Conservation (phyloP, 495 filamentous ascomycete genomes). For the Podospora pseudocomata region DNA sequence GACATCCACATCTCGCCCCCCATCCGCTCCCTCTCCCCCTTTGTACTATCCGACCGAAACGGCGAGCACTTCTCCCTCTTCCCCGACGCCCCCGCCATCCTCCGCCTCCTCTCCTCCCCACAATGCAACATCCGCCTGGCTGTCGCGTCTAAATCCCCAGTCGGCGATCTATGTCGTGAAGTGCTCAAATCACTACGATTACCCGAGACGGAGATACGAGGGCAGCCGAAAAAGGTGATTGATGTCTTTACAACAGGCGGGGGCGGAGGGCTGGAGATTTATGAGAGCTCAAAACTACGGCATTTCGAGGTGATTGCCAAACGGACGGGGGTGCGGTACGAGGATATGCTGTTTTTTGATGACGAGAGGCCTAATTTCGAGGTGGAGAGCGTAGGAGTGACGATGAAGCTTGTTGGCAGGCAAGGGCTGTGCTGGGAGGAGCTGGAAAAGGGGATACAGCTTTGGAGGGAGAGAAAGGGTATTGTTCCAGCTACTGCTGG, state of each 20-base stretch:
- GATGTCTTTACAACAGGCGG: constrained; percentile 57
- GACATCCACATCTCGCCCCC: constrained; percentile 88
- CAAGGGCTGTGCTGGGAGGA: constrained; percentile 71
- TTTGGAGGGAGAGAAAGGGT: constrained; percentile 70
- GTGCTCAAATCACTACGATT: constrained; percentile 72
- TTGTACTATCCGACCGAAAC: constrained; percentile 51
- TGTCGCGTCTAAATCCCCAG: constrained; percentile 76
- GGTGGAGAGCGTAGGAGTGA: constrained; percentile 79
- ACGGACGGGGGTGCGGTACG: constrained; percentile 61
- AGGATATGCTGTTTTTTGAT: constrained; percentile 95
- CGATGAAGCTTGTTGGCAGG: constrained; percentile 73
- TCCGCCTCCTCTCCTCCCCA: constrained; percentile 54
- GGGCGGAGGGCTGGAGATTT: constrained; percentile 79
- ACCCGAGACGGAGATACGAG: constrained; percentile 28
- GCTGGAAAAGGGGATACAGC: constrained; percentile 72
- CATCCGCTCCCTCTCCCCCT: constrained; percentile 60
- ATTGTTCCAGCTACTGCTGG: constrained; percentile 9
- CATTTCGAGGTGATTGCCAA: constrained; percentile 74
- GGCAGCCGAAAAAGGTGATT: constrained; percentile 51
- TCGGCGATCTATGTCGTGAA: constrained; percentile 75
- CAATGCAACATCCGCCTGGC: constrained; percentile 56
- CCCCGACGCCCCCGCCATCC: constrained; percentile 66
- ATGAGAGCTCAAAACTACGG: constrained; percentile 77
- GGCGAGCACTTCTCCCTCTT: constrained; percentile 83
- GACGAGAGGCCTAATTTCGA: constrained; percentile 85